phyloP scores from a whole-genome alignment of 768 basidiomycete species.

The Collybia mongolica region DNA sequence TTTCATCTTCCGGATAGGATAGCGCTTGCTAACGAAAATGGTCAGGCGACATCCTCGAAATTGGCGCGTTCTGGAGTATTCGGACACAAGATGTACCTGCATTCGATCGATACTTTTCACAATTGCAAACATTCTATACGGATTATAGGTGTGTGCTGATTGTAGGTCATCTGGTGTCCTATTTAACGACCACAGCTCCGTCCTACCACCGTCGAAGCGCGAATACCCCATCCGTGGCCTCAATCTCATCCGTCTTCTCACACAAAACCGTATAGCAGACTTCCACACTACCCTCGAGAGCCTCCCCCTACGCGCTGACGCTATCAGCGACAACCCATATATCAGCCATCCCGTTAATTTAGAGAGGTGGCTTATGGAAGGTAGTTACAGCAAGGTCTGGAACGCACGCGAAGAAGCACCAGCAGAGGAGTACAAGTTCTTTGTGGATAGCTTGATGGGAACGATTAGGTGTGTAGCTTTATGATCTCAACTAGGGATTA shows the following conservation, averaged over 20 bases:
- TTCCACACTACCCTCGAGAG: constrained; percentile 97
- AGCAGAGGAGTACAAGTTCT: constrained; percentile 92
- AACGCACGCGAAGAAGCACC: constrained; percentile 91
- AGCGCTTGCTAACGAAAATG: background rate
- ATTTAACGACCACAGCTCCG: constrained; percentile 40
- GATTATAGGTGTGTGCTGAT: constrained; percentile 60
- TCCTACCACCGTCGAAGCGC: constrained; percentile 80
- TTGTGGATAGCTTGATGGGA: constrained; percentile 90
- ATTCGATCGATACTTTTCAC: constrained; percentile 94
- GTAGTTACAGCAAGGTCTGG: constrained; percentile 98
- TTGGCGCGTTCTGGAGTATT: constrained; percentile 94
- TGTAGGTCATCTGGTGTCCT: constrained; percentile 1
- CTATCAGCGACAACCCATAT: constrained; percentile 65
- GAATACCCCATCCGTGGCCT: constrained; percentile 90
- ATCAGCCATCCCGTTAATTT: constrained; percentile 87
- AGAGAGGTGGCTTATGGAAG: constrained; percentile 98
- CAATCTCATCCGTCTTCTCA: constrained; percentile 91
- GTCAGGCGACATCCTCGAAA: constrained; percentile 90
- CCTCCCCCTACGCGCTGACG: constrained; percentile 68
- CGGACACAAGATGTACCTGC: constrained; percentile 84
- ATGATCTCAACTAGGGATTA: background rate
- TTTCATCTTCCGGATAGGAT: background rate
- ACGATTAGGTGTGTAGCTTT: constrained; percentile 73
- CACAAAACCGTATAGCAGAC: constrained; percentile 94
- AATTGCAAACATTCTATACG: constrained; percentile 87